Percentiles rank a stretch among this genome's conserved stretches.
phyloP scores from a whole-genome alignment of 1,284 basidiomycete genomes.

The Exobasidium rhododendri region DNA sequence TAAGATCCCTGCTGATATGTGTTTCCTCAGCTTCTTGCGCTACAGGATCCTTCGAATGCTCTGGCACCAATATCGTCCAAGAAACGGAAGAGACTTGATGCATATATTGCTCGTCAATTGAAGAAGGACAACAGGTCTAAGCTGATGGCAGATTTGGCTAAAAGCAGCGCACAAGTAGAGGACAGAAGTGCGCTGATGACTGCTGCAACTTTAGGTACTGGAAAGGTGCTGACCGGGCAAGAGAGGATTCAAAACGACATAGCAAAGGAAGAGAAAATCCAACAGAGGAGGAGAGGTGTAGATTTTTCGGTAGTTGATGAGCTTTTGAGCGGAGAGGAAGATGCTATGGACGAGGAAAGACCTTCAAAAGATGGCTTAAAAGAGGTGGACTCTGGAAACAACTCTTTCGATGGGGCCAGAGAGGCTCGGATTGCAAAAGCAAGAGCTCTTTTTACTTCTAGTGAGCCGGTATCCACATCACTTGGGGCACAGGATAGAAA shows the following conservation, averaged over 20 bases:
- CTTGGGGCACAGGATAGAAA: conserved; percentile 21
- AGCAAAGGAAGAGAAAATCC: conserved; percentile 24
- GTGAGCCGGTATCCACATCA: conserved; percentile 13
- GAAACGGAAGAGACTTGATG: conserved; percentile 54
- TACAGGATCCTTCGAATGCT: conserved; percentile 2
- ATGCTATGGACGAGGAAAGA: conserved; percentile 4
- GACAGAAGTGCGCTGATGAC: conserved; percentile 42
- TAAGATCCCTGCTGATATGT: too few relatives aligned
- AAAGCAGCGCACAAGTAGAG: conserved; percentile 39
- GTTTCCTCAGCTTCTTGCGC: conserved; percentile 3
- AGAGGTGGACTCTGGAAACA: not conserved
- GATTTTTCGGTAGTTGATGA: conserved; percentile 10
- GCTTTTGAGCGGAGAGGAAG: conserved; percentile 18
- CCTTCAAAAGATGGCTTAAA: not conserved
- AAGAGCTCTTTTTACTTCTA: conserved; percentile 23
- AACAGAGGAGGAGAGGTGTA: conserved; percentile 13
- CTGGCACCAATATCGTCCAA: conserved; percentile 41
- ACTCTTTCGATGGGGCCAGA: conserved; percentile 25
- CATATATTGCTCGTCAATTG: conserved; percentile 52
- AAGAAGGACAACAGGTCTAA: conserved; percentile 51
- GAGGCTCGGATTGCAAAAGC: conserved; percentile 31
- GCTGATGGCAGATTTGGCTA: conserved; percentile 47
- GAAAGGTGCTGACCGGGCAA: conserved; percentile 23
- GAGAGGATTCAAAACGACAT: conserved; percentile 23
- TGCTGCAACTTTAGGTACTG: conserved; percentile 50